Evolutionary conservation across 768 basidiomycete species (phyloP).

Genomic region (Lyophyllum shimeji): DNA sequence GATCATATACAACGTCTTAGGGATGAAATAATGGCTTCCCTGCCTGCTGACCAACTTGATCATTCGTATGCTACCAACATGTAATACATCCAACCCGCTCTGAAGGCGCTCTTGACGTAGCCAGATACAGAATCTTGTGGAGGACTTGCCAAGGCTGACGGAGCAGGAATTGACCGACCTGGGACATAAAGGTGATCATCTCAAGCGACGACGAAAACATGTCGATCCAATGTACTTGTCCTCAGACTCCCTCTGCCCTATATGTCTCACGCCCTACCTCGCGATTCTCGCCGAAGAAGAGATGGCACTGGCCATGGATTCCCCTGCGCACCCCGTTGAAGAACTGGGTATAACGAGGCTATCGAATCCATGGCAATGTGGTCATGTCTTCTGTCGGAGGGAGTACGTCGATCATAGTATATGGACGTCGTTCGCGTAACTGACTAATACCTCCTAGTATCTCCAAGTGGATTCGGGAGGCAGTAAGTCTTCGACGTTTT

Average conservation of each 20-base stretch:
- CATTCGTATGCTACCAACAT: conserved; percentile 14
- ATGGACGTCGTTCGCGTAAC: background rate
- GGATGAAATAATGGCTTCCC: conserved; percentile 11
- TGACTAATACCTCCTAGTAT: conserved; percentile 41
- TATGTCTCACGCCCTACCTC: conserved; percentile 71
- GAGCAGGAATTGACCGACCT: conserved; percentile 48
- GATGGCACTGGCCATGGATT: conserved; percentile 71
- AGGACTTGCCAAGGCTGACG: conserved; percentile 46
- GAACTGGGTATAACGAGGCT: conserved; percentile 70
- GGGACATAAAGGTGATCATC: conserved; percentile 44
- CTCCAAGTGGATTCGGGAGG: conserved; percentile 58
- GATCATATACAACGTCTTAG: conserved; percentile 13
- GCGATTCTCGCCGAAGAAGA: conserved; percentile 76
- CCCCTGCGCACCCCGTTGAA: conserved; percentile 70
- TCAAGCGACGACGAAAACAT: background rate
- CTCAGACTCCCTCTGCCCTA: conserved; percentile 70
- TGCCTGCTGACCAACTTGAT: conserved; percentile 15
- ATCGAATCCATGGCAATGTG: conserved; percentile 48
- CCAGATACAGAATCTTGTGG: conserved; percentile 40
- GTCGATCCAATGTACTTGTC: background rate
- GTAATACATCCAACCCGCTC: background rate
- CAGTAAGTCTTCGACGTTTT: conserved; percentile 37
- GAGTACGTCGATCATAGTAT: conserved; percentile 47
- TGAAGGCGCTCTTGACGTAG: conserved; percentile 20
- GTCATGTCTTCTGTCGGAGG: conserved; percentile 79